A percentile compares a stretch with the other conserved stretches of the same genome.
Conservation (phyloP, 371 early-diverging fungal species). For the Saksenaea vasiformis region DNA sequence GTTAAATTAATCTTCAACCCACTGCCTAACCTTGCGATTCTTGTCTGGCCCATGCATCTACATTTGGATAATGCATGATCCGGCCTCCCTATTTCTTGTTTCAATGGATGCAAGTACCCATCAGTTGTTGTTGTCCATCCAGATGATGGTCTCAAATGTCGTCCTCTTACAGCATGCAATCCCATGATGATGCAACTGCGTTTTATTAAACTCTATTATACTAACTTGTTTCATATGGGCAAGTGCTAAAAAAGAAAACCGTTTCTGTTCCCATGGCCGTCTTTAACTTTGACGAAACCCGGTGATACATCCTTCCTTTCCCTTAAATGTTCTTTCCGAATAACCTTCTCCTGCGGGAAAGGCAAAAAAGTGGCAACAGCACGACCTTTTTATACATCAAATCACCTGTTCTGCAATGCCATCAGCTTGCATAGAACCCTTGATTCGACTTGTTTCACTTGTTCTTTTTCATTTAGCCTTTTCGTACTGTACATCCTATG, state of each 20-base stretch:
- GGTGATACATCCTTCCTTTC: background rate
- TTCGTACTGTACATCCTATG: background rate
- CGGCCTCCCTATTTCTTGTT: background rate
- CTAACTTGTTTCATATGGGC: background rate
- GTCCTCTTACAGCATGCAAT: constrained; percentile 3
- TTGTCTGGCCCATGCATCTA: constrained; percentile 1
- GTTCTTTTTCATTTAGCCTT: background rate
- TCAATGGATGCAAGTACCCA: background rate
- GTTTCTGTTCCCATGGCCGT: background rate
- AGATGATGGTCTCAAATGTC: constrained; percentile 7
- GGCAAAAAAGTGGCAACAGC: background rate
- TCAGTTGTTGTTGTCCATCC: constrained; percentile 1
- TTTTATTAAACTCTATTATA: constrained; percentile 3
- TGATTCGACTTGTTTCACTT: background rate
- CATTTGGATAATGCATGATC: constrained; percentile 4
- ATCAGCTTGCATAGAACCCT: constrained; percentile 5
- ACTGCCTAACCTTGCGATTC: background rate
- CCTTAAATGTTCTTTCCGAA: background rate
- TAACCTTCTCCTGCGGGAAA: background rate
- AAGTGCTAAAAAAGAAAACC: background rate
- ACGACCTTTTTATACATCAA: background rate
- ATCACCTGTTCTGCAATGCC: background rate
- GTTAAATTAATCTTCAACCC: background rate
- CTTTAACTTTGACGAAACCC: background rate
- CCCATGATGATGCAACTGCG: background rate